Base-by-base conservation (phyloP, 2,329 filamentous ascomycete genomes). In the Fusarium palustre region DNA sequence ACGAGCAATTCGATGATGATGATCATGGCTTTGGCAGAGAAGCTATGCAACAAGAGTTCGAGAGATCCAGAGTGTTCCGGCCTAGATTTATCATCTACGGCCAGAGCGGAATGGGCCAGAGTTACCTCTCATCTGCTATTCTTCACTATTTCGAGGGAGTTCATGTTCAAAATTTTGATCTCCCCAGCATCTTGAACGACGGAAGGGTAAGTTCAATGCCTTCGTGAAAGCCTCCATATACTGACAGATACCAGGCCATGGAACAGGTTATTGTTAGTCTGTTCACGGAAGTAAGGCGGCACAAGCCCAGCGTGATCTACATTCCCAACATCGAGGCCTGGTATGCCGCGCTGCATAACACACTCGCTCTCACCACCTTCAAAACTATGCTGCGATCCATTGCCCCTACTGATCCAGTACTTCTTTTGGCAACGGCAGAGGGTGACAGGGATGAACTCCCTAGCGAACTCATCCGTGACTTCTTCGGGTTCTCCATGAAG, bases 271-370 rank as follows among this genome's bases (percentile, higher is more conserved):
- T 99, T 68, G 93, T 97, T 15, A 91, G 94, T 70, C 85, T 97
- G 10, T 98, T 99, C 76, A 90, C 92, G 1, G 96, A 98, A 81
- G 92, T 97, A 38, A 93, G 95, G 78, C 90, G 94, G 38, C 94
- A 97, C 77, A 97, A 97, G 78, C 96, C 96, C 1, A 97, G 94
- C 77, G 93, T 98, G 38, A 96, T 99, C 53, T 98, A 94, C 79
- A 92, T 99, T 43, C 95, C 96, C 3, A 91, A 94, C 71, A 88
- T 98, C 49, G 92, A 97, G 71, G 87, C 91, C 10, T 99, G 96
- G 96, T 95, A 93, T 76, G 81, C 87, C 20, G 86, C 84, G 28
- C 75, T 91, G 20, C 76, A 79, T n/a, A 81, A 82, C 10, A 90
- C 92, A 0, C 82, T 93, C 39, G 88, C 90, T 4, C 88, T 97